Conservation (phyloP, 176 grass and related monocot genomes). For the Secale cereale region DNA sequence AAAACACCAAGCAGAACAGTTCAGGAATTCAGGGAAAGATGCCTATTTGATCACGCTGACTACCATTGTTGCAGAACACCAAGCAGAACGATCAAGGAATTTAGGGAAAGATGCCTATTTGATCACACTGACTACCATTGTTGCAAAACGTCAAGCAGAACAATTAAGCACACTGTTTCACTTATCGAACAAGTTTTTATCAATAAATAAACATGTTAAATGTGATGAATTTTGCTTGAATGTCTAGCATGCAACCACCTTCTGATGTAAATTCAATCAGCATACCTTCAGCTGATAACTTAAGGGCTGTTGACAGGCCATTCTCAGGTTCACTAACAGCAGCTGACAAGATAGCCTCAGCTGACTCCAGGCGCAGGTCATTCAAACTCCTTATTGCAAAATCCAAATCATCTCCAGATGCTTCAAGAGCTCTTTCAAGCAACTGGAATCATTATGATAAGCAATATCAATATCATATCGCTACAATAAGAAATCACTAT, state of each 20-base stretch:
- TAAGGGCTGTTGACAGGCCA: conserved; percentile 28
- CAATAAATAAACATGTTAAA: not conserved
- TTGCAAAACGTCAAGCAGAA: not conserved
- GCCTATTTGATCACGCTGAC: not conserved
- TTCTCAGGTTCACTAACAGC: conserved; percentile 35
- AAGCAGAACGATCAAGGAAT: not conserved
- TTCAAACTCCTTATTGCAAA: conserved; percentile 71
- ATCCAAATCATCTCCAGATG: conserved; percentile 81
- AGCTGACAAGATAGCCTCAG: conserved; percentile 32
- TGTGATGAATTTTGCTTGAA: not conserved
- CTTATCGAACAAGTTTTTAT: not conserved
- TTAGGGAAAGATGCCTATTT: not conserved
- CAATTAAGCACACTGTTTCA: not conserved
- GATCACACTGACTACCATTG: not conserved
- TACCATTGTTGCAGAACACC: not conserved
- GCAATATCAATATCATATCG: not conserved
- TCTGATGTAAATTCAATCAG: conserved; percentile 7
- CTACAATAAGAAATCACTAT: too few species aligned
- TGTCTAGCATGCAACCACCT: not conserved
- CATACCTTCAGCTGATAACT: conserved; percentile 49
- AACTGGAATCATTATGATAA: conserved; percentile 51
- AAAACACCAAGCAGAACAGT: not conserved
- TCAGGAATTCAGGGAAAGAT: not conserved
- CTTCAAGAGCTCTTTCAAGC: conserved; percentile 75
- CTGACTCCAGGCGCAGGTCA: conserved; percentile 50